These are phyloP conservation scores for Pichia sp. DNA, from an alignment of 1,139 yeast species.

Conservation along the genomic window DNA sequence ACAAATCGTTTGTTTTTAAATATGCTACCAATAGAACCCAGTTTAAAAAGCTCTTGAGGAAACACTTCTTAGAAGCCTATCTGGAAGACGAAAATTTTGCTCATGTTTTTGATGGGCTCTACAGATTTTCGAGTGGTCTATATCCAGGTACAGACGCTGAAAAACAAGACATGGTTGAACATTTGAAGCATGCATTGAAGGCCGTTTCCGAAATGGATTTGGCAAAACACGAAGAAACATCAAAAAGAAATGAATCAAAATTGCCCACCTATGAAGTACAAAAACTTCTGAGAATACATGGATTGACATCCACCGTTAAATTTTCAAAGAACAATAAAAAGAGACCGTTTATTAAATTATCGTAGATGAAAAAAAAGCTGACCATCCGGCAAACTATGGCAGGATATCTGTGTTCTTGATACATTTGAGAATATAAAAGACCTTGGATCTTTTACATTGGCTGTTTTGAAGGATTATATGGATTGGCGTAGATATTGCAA, in stretches of 20 bases:
- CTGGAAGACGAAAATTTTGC: slow-evolving; percentile 7
- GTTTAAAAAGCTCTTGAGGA: slow-evolving; percentile 35
- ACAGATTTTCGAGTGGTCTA: slow-evolving; percentile 29
- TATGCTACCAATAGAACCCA: slow-evolving; percentile 35
- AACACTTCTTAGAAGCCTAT: slow-evolving; percentile 16
- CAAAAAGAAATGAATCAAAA: neutral
- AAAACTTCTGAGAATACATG: too few species aligned
- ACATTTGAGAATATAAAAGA: too few species aligned
- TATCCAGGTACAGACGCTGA: slow-evolving; percentile 34
- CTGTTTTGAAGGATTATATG: too few species aligned
- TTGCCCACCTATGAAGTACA: neutral
- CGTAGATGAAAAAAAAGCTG: too few species aligned
- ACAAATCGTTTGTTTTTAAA: slow-evolving; percentile 26
- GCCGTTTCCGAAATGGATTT: slow-evolving; percentile 16
- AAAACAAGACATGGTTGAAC: slow-evolving; percentile 23
- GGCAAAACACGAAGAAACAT: neutral
- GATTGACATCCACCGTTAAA: slow-evolving; percentile 15
- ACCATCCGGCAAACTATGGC: too few species aligned
- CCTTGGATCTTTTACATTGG: too few species aligned
- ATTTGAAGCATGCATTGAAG: slow-evolving; percentile 27
- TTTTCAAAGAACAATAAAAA: slow-evolving; percentile 8
- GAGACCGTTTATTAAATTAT: neutral
- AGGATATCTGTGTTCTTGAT: too few species aligned
- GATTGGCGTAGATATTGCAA: too few species aligned
- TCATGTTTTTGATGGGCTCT: slow-evolving; percentile 36